phyloP scores from a whole-genome alignment of 2,329 filamentous ascomycete genomes.

The Biscogniauxia mediterranea region DNA sequence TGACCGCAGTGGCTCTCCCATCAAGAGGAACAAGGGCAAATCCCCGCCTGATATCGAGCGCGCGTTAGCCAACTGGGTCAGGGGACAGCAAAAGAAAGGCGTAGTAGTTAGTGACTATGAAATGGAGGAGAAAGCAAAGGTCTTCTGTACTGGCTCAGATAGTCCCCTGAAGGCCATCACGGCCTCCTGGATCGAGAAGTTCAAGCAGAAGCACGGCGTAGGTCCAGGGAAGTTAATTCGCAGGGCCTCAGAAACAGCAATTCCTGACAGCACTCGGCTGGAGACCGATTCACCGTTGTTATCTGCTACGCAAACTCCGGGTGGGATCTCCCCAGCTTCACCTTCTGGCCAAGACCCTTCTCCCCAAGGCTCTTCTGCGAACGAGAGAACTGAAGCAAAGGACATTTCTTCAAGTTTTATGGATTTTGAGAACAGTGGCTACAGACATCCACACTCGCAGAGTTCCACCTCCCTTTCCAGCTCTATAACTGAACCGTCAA shows the following conservation, averaged over 20 bases:
- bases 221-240: constrained; percentile 49
- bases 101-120: constrained; percentile 72
- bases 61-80: constrained; percentile 82
- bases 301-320: constrained; percentile 61
- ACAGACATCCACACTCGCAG: constrained; percentile 65
- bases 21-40: constrained; percentile 81
- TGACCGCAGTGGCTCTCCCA: constrained; percentile 74
- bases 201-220: constrained; percentile 81
- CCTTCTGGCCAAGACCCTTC: constrained; percentile 60
- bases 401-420: constrained; percentile 59
- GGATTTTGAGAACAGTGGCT: constrained; percentile 54
- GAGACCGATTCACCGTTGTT: constrained; percentile 52
- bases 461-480: constrained; percentile 66
- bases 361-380: constrained; percentile 68
- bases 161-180: constrained; percentile 69
- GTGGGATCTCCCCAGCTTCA: constrained; percentile 70
- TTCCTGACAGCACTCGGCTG: constrained; percentile 63
- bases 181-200: constrained; percentile 85
- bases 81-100: constrained; percentile 76
- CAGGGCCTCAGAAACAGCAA: constrained; percentile 66
- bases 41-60: constrained; percentile 84
- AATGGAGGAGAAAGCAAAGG: constrained; percentile 78
- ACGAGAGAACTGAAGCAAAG: constrained; percentile 67
- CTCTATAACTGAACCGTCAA: constrained; percentile 61
- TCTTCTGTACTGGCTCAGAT: constrained; percentile 75